phyloP scores from a whole-genome alignment of 2,329 filamentous ascomycete genomes.

The Xylariaceae sp. region DNA sequence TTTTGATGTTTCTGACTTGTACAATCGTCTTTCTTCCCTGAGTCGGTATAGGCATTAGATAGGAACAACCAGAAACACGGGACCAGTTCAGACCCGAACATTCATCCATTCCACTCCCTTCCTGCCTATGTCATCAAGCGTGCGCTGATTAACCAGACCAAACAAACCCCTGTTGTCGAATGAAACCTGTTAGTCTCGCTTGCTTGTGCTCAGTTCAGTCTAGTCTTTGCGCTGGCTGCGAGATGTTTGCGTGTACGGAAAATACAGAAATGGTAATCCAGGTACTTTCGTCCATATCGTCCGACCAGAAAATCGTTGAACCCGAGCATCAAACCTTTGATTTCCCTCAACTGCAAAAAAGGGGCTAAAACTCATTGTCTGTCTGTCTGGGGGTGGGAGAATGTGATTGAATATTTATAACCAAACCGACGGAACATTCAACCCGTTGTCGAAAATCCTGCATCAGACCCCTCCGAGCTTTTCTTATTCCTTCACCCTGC shows the following conservation, averaged over 20 bases:
- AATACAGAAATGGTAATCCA: constrained; percentile 10
- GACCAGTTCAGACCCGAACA: too few species aligned
- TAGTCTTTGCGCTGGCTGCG: constrained; percentile 9
- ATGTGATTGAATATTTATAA: too few species aligned
- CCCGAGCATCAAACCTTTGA: neutral
- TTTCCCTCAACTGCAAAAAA: neutral
- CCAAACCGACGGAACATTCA: too few species aligned
- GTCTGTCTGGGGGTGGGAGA: neutral
- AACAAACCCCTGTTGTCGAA: neutral
- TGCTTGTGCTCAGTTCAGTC: constrained; percentile 5
- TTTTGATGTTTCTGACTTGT: neutral
- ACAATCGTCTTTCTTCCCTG: too few species aligned
- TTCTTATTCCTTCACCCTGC: too few species aligned
- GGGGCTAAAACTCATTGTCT: neutral
- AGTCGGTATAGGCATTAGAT: too few species aligned
- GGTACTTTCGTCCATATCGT: constrained; percentile 14
- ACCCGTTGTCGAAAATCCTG: too few species aligned
- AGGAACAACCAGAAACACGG: too few species aligned
- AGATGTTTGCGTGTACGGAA: neutral
- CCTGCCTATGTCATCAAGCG: neutral
- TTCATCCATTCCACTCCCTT: neutral
- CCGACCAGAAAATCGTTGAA: neutral
- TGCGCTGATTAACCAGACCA: neutral
- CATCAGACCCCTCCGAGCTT: too few species aligned
- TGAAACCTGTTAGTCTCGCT: constrained; percentile 10